phyloP scores from a whole-genome alignment of 1,139 yeast genomes.

The Casaregolazyma lundiana region DNA sequence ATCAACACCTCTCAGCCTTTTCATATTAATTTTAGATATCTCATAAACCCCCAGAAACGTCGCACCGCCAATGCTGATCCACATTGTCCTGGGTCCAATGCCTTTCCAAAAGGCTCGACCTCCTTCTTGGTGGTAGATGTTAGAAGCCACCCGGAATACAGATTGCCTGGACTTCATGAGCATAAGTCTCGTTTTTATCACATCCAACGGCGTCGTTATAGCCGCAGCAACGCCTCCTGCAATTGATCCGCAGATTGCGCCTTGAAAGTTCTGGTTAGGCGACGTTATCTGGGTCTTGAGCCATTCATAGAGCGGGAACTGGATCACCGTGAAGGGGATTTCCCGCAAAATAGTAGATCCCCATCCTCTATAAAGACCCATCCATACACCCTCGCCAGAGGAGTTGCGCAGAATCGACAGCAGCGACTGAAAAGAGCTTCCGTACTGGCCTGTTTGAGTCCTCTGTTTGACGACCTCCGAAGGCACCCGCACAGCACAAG shows the following conservation, averaged over 20 bases:
- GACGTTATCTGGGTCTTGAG: slow-evolving; percentile 48
- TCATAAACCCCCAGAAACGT: slow-evolving; percentile 94
- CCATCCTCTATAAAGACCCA: slow-evolving; percentile 91
- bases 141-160: slow-evolving; percentile 32
- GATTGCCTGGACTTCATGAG: slow-evolving; percentile 52
- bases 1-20: slow-evolving; percentile 8
- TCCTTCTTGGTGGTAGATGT: slow-evolving; percentile 62
- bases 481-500: slow-evolving; percentile 92
- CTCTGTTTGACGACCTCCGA: slow-evolving; percentile 95
- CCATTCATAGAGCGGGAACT: slow-evolving; percentile 87
- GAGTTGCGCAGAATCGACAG: slow-evolving; percentile 52
- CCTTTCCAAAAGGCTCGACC: slow-evolving; percentile 67
- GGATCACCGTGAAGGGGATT: slow-evolving; percentile 92
- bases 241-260: slow-evolving; percentile 89
- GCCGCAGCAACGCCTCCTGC: slow-evolving; percentile 98
- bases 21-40: slow-evolving; percentile 43
- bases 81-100: slow-evolving; percentile 88
- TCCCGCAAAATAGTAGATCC: slow-evolving; percentile 87
- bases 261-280: slow-evolving; percentile 47
- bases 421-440: slow-evolving; percentile 63
- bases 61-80: slow-evolving; percentile 99
- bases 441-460: slow-evolving; percentile 69
- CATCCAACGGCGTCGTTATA: slow-evolving; percentile 87
- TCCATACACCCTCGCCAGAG: slow-evolving; percentile 70
- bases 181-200: slow-evolving; percentile 88